phyloP scores from a whole-genome alignment of 148 eudicot species.

The Beta vulgaris region DNA sequence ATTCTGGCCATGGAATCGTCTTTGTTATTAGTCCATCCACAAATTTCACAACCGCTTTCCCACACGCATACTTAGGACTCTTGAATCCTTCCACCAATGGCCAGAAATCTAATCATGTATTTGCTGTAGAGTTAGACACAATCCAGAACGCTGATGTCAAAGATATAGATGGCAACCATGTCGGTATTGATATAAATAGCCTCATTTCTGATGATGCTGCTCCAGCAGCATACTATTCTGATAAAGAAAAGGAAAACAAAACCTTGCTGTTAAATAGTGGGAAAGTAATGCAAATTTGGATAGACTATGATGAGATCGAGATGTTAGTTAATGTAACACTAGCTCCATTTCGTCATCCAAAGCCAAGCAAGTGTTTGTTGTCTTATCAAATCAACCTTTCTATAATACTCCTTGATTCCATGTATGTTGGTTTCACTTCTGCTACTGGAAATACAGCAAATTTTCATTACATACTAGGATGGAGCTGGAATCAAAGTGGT shows the following conservation, averaged over 20 bases:
- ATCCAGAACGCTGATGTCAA: background rate
- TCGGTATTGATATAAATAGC: slow-evolving; percentile 28
- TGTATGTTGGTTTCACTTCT: slow-evolving; percentile 28
- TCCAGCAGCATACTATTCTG: slow-evolving; percentile 24
- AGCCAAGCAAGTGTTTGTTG: slow-evolving; percentile 24
- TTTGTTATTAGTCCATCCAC: slow-evolving; percentile 23
- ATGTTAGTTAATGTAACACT: slow-evolving; percentile 21
- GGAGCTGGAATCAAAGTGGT: slow-evolving; percentile 35
- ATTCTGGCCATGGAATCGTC: slow-evolving; percentile 26
- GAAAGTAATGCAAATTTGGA: slow-evolving; percentile 23
- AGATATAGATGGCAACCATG: slow-evolving; percentile 32
- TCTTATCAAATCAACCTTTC: slow-evolving; percentile 24
- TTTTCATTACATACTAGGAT: slow-evolving; percentile 26
- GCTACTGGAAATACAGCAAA: background rate
- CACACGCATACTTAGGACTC: slow-evolving; percentile 23
- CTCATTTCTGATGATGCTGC: slow-evolving; percentile 10
- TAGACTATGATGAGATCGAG: slow-evolving; percentile 21
- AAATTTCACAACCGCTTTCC: background rate
- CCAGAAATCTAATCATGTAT: slow-evolving; percentile 21
- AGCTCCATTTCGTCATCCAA: slow-evolving; percentile 18
- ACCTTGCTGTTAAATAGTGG: slow-evolving; percentile 15
- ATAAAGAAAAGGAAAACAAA: slow-evolving; percentile 15
- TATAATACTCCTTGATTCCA: slow-evolving; percentile 11
- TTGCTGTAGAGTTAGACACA: slow-evolving; percentile 34
- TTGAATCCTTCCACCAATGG: slow-evolving; percentile 19